Conservation (phyloP, 2,329 filamentous ascomycete genomes). For the Xylogone sp. region DNA sequence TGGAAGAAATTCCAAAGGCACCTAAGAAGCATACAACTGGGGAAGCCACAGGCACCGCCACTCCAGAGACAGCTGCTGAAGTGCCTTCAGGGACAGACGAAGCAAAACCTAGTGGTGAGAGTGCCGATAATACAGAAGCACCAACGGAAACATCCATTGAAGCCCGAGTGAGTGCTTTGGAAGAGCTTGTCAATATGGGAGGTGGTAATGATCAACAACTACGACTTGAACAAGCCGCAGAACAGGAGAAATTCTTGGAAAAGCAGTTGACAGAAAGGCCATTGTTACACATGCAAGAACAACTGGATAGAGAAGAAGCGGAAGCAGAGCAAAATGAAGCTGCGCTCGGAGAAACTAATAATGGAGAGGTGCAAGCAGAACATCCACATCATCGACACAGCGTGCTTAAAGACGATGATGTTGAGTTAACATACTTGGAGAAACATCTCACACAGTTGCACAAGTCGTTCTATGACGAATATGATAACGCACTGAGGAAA, state of each 20-base stretch:
- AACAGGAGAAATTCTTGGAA: conserved; percentile 83
- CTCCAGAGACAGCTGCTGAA: conserved; percentile 1
- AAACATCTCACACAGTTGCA: conserved; percentile 74
- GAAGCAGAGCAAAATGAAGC: conserved; percentile 47
- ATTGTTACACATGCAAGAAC: conserved; percentile 85
- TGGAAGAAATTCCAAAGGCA: conserved; percentile 43
- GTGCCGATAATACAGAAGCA: background rate
- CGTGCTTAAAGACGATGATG: conserved; percentile 82
- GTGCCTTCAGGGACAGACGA: conserved; percentile 9
- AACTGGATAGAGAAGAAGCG: conserved; percentile 76
- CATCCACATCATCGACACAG: conserved; percentile 56
- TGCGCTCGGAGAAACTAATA: conserved; percentile 28
- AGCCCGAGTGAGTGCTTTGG: conserved; percentile 46
- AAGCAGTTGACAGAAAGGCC: conserved; percentile 88
- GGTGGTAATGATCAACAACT: conserved; percentile 63
- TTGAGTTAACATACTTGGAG: conserved; percentile 74
- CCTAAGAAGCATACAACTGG: conserved; percentile 15
- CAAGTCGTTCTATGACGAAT: conserved; percentile 75
- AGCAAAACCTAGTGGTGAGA: background rate
- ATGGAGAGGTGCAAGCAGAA: conserved; percentile 31
- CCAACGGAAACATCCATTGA: conserved; percentile 5
- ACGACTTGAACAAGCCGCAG: conserved; percentile 72
- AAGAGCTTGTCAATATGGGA: conserved; percentile 74
- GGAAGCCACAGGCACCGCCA: background rate
- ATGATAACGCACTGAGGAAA: conserved; percentile 51